These are phyloP conservation scores for Alternaria gaisen DNA, from an alignment of 2,329 filamentous ascomycete species.

Conservation along the genomic window DNA sequence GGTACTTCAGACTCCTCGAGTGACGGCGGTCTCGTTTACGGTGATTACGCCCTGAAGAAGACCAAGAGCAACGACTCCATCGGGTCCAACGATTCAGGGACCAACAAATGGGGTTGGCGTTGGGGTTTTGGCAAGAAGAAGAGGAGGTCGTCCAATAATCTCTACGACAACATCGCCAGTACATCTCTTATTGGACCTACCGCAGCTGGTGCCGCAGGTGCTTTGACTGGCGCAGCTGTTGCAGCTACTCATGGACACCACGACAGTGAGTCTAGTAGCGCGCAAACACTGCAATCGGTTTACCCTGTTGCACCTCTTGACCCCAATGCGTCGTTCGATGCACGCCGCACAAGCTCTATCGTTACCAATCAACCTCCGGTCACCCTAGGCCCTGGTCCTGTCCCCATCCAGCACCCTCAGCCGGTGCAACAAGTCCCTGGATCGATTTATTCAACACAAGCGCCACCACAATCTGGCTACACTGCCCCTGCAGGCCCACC, in stretches of 20 bases:
- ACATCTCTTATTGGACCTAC: conserved; percentile 50
- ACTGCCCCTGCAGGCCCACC: conserved; percentile 53
- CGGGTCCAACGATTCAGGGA: conserved; percentile 62
- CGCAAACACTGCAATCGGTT: conserved; percentile 67
- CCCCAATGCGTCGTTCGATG: conserved; percentile 67
- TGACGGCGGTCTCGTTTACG: conserved; percentile 69
- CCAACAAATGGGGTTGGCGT: conserved; percentile 68
- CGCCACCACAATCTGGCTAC: conserved; percentile 52
- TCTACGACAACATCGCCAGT: conserved; percentile 45
- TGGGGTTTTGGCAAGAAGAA: conserved; percentile 64
- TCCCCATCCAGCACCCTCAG: conserved; percentile 85
- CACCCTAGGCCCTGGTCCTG: conserved; percentile 54
- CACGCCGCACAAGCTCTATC: conserved; percentile 59
- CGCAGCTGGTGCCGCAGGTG: conserved; percentile 50
- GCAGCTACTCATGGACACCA: conserved; percentile 60
- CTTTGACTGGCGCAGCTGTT: conserved; percentile 53
- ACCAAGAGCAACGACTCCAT: conserved; percentile 62
- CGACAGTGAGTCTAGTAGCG: conserved; percentile 58
- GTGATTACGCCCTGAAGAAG: conserved; percentile 53
- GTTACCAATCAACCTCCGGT: conserved; percentile 51
- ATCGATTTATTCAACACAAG: conserved; percentile 67
- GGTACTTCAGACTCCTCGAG: conserved; percentile 56
- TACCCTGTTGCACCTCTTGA: conserved; percentile 74
- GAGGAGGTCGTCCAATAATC: conserved; percentile 46
- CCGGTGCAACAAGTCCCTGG: conserved; percentile 77